Evolutionary conservation across 2,329 filamentous ascomycete species (phyloP), one percentile per base, ranked within the genome.

Genomic region (Colletotrichum sp.): DNA sequence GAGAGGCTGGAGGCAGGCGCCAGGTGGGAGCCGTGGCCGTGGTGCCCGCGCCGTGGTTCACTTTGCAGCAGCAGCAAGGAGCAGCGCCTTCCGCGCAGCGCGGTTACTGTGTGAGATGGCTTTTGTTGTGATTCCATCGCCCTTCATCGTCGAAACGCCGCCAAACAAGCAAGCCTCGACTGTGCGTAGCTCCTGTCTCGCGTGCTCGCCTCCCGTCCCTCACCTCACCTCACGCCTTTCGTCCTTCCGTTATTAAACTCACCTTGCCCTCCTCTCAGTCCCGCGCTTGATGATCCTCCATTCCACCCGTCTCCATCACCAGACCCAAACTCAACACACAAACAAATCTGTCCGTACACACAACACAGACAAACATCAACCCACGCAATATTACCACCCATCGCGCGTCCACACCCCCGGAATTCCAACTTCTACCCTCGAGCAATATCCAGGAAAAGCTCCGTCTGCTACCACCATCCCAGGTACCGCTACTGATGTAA

Each of bases 401-500:
- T 52, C 44, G 44, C 44, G 44, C 44, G 44, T 52, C 39, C 26
- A 64, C 59, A 30, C 18, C 26, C 66, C 66, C n/a, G 34, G 34
- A 71, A 60, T 44, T 22, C 60, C 48, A 66, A 60, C 52, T 65
- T 16, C 71, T 26, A 32, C 32, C 24, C 57, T 52, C 60, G 36
- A 67, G 72, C 36, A 72, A 75, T 63, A 72, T 72, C 62, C 62
- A 67, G 62, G 68, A 72, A 72, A 72, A 71, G 62, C 48, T 71
- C 55, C 69, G 39, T 75, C 32, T 28, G 30, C 30, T 57, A 32
- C 65, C 48, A 68, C 65, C 60, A 55, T 65, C 34, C 32, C 66
- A 66, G 69, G 55, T 71, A 44, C 66, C 55, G 59, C 30, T 70
- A 67, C 69, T 68, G 72, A 71, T 75, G 74, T 74, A 76, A 74